Evolutionary conservation across 2,329 filamentous ascomycete species (phyloP).

Genomic region (Cordyceps cateniannulata): DNA sequence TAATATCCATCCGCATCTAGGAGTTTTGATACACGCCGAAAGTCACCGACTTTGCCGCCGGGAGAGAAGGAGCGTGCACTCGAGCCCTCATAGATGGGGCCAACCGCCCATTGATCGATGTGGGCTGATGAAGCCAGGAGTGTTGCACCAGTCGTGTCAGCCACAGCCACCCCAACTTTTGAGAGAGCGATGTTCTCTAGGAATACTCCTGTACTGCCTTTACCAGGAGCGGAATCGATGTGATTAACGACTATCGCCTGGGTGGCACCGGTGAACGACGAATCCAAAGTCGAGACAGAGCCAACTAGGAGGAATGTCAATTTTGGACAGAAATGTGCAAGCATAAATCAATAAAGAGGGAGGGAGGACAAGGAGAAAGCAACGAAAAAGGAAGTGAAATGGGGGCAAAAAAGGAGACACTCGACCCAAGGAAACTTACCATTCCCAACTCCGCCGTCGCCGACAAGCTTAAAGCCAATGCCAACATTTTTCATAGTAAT

Average conservation of each 20-base stretch:
- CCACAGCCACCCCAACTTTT: constrained; percentile 22
- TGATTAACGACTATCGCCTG: constrained; percentile 10
- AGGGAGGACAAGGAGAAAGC: no score
- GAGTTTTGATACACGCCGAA: constrained; percentile 1
- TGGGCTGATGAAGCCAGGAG: not conserved
- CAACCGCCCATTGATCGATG: constrained; percentile 16
- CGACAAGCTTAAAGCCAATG: constrained; percentile 12
- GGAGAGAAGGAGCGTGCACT: constrained; percentile 3
- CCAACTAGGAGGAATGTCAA: constrained; percentile 6
- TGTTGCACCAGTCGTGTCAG: constrained; percentile 12
- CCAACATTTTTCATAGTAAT: constrained; percentile 13
- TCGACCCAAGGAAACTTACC: constrained; percentile 1
- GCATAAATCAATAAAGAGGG: no score
- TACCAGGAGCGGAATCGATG: not conserved
- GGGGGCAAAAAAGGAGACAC: no score
- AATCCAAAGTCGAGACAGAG: constrained; percentile 16
- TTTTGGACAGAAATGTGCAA: no score
- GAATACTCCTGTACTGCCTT: constrained; percentile 29
- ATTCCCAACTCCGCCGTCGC: not conserved
- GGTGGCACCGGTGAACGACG: constrained; percentile 15
- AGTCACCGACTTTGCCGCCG: constrained; percentile 13
- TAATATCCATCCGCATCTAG: constrained; percentile 22
- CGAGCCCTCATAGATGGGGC: constrained; percentile 15
- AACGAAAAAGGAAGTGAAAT: no score
- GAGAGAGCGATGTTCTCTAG: constrained; percentile 49